Conservation (phyloP, 768 basidiomycete species). For the Pleurotus salmoneostramineus region DNA sequence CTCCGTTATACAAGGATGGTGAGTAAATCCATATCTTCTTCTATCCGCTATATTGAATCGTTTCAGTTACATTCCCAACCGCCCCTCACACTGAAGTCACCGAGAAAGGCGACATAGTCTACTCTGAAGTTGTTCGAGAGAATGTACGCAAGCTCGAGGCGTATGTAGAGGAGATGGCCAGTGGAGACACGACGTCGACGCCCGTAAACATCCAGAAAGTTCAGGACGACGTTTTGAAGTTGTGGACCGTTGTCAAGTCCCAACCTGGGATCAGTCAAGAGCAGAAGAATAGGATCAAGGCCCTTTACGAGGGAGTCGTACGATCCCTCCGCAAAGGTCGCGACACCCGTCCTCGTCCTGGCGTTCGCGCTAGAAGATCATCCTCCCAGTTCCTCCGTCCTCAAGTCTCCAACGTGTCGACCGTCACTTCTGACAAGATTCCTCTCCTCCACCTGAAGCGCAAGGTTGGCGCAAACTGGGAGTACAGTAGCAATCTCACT, state of each 20-base stretch:
- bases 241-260: constrained; percentile 96
- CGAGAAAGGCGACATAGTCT: constrained; percentile 90
- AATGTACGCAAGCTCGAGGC: constrained; percentile 97
- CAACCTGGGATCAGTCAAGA: constrained; percentile 97
- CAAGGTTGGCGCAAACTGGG: constrained; percentile 92
- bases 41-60: constrained; percentile 7
- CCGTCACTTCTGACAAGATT: constrained; percentile 77
- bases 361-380: constrained; percentile 74
- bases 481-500: constrained; percentile 96
- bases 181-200: constrained; percentile 80
- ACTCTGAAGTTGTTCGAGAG: constrained; percentile 92
- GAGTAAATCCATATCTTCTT: constrained; percentile 20
- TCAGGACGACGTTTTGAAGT: constrained; percentile 92
- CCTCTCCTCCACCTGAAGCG: constrained; percentile 96
- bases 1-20: constrained; percentile 97
- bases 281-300: constrained; percentile 94
- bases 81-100: constrained; percentile 95
- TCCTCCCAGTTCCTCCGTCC: constrained; percentile 98
- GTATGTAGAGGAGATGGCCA: constrained; percentile 98
- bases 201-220: constrained; percentile 95
- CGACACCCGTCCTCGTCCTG: constrained; percentile 52
- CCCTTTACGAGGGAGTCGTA: constrained; percentile 94
- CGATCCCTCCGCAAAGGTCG: constrained; percentile 83
- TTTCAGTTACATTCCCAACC: constrained; percentile 92
- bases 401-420: constrained; percentile 70